Evolutionary conservation across 2,329 filamentous ascomycete species (phyloP).

Genomic region (Phyllosticta citribraziliensis): DNA sequence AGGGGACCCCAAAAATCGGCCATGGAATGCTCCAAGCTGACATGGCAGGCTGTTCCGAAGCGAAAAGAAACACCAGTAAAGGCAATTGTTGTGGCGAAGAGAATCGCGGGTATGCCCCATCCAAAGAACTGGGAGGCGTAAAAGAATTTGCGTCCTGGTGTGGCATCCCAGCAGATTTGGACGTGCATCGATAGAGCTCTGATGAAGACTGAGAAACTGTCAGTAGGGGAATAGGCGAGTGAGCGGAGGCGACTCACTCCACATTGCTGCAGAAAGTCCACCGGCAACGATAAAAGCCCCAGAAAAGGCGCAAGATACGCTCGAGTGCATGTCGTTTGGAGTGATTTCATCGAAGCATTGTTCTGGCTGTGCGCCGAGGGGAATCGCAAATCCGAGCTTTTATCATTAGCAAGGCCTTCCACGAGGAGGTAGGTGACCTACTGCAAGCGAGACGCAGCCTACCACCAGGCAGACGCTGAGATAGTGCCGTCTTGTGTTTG

Average conservation of each 20-base stretch:
- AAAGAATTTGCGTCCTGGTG: constrained; percentile 84
- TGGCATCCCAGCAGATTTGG: constrained; percentile 95
- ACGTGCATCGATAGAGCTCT: constrained; percentile 86
- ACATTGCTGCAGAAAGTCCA: constrained; percentile 74
- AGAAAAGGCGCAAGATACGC: constrained; percentile 73
- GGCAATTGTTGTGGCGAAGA: constrained; percentile 65
- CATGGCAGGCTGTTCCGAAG: constrained; percentile 85
- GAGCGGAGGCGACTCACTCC: constrained; percentile 44
- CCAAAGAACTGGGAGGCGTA: constrained; percentile 69
- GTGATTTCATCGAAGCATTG: constrained; percentile 88
- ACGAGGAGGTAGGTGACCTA: constrained; percentile 35
- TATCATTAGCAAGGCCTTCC: constrained; percentile 9
- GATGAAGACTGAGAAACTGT: constrained; percentile 54
- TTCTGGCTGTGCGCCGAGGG: constrained; percentile 64
- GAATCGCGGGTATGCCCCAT: constrained; percentile 73
- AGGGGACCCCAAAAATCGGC: constrained; percentile 85
- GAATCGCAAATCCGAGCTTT: constrained; percentile 82
- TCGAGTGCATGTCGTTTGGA: constrained; percentile 82
- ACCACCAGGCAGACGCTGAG: constrained; percentile 78
- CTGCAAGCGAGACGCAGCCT: constrained; percentile 68
- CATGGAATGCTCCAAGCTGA: constrained; percentile 80
- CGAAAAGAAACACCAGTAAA: constrained; percentile 90
- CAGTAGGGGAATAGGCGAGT: neutral
- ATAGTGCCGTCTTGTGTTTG: constrained; percentile 88
- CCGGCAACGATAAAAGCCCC: constrained; percentile 79